phyloP scores from a whole-genome alignment of 192 early-diverging fungal species.

The Chytriomyces sp. region DNA sequence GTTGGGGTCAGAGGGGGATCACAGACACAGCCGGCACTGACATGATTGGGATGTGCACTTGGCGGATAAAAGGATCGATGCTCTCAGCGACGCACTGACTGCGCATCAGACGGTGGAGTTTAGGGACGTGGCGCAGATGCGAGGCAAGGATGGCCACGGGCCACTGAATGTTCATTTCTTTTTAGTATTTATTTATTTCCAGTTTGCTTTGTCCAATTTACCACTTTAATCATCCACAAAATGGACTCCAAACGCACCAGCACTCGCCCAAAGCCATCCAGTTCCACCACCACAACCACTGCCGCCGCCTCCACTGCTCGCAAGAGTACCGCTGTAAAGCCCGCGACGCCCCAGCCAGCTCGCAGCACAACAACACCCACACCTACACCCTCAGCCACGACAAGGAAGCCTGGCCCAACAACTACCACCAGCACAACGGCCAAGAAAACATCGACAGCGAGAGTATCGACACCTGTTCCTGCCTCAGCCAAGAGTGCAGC shows the following conservation, averaged over 20 bases:
- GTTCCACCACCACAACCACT: not conserved
- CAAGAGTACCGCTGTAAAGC: too few relatives aligned
- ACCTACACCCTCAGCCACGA: not conserved
- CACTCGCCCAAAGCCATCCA: not conserved
- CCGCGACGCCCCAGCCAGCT: too few relatives aligned
- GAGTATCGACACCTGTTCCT: too few relatives aligned
- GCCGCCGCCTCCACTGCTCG: not conserved
- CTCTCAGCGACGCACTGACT: not conserved
- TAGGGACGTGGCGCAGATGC: not conserved
- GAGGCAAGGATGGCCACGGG: not conserved
- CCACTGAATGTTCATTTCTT: not conserved
- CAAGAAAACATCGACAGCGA: too few relatives aligned
- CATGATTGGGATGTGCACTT: not conserved
- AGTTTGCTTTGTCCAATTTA: too few relatives aligned
- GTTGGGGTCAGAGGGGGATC: too few relatives aligned
- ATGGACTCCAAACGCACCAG: not conserved
- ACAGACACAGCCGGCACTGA: not conserved
- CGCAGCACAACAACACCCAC: too few relatives aligned
- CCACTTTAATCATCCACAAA: too few relatives aligned
- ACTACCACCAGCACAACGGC: too few relatives aligned
- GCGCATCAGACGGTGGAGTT: not conserved
- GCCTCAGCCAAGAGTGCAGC: not conserved
- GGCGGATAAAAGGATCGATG: not conserved
- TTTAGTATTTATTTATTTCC: too few relatives aligned
- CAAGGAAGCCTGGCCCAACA: not conserved